Base-by-base conservation (phyloP, 768 basidiomycete species). In the Leccinum uliginosum region DNA sequence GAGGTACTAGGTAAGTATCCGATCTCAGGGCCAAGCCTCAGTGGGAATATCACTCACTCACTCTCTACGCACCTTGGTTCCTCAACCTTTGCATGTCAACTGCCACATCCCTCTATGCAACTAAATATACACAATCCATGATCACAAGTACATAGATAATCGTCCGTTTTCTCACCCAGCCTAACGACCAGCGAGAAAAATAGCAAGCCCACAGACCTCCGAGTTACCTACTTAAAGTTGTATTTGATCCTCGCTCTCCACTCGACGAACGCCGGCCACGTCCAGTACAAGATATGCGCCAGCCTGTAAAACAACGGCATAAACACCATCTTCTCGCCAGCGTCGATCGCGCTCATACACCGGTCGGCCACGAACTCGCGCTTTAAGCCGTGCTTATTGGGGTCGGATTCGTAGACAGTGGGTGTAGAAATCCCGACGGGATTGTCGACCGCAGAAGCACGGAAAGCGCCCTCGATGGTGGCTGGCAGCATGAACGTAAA, bases 391-490 rank as follows among this genome's bases (percentile, higher is more conserved):
- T 74, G 63, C 58, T 76, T 79, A 57, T 81, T 81, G 0, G 86
- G 83, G 54, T 88, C 80, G 3, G 65, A 59, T 63, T 84, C 82
- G 23, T 62, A 65, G 19, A 71, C 40, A 3, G 10, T 30, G 0
- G 12, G 75, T 76, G 7, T 76, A 72, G 67, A 62, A 27, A 23
- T 35, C 17, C 65, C 60, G 3, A 58, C 65, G 12, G 71, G 69
- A n/a, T 71, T 75, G 62, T 93, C 89, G 11, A 90, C 86, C 0
- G 91, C 90, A 3, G 85, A 85, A 0, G 84, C 80, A n/a, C 91
- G 84, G 72, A 93, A 93, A 63, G 80, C 76, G 35, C 90, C 89
- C 62, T 89, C 82, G 29, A 93, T 80, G 11, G 89, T 91, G 32
- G 78, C 77, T 8, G 90, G 89, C 3, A 91, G 68, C 62, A 87